Base-by-base conservation (phyloP, 2,329 filamentous ascomycete genomes). In the Calonectria ilicicola region DNA sequence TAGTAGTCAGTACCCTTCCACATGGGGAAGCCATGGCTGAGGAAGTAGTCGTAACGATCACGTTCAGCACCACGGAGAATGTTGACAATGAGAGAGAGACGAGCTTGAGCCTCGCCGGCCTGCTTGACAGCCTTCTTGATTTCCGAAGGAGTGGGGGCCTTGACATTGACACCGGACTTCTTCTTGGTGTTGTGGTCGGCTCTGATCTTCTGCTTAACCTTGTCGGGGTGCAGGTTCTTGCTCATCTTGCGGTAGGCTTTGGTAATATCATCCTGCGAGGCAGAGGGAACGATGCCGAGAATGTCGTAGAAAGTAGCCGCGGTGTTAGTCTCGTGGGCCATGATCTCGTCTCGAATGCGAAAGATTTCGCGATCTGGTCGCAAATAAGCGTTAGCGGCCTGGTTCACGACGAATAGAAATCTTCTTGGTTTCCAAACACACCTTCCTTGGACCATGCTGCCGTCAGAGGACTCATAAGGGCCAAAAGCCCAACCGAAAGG, bases 1-100 rank as follows among this genome's bases (percentile, higher is more conserved):
- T 98, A 99, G 90, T 99, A 99, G 74, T 97, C 96, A 53, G 96
- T 98, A 71, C 97, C 97, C 87, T 96, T 96, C 97, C 97, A 99
- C 69, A 91, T 91, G 38, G 97, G 97, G 87, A 99, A 99, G 74
- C 97, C 97, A 84, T 98, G 95, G 83, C 88, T 86, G 73, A 98
- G 86, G 87, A 98, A 99, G 84, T 98, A 93, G 83, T 99, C 96
- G 85, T 99, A 99, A 75, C 97, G 93, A 78, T 95, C 94, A 75
- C 97, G 91, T 67, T 91, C 90, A 3, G 93, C 87, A 1, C 96
- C 95, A 78, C 94, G 92, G 65, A 99, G 92, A 81, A 99, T 94
- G 81, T 95, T 94, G 78, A 93, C 92, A 67, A 98, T 94, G 80
- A 98, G 91, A 74, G 93, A 93, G 47, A 99, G 90, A 47, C 96